Evolutionary conservation across 768 basidiomycete species (phyloP).

Genomic region (Serendipita indica): DNA sequence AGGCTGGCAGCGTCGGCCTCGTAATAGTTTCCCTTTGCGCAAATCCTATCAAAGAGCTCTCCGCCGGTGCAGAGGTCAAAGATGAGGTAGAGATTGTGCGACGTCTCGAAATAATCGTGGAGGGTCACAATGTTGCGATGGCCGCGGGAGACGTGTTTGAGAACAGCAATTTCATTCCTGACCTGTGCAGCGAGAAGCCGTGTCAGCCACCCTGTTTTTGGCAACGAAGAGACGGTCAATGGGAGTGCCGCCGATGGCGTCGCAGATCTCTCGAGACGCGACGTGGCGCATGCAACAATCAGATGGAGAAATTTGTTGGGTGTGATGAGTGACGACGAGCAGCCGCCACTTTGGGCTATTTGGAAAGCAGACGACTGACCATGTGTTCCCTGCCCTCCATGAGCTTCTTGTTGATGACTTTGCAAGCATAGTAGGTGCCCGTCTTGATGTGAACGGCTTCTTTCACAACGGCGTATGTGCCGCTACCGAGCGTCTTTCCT

Average conservation of each 20-base stretch:
- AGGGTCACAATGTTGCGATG: conserved; percentile 84
- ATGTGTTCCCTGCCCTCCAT: conserved; percentile 98
- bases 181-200: conserved; percentile 38
- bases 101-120: conserved; percentile 94
- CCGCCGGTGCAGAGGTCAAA: conserved; percentile 97
- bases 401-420: conserved; percentile 98
- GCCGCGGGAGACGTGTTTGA: conserved; percentile 86
- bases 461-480: conserved; percentile 90
- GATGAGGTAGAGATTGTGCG: conserved; percentile 84
- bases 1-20: conserved; percentile 87
- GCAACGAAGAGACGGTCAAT: too few relatives aligned
- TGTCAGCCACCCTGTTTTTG: too few relatives aligned
- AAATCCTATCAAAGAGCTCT: conserved; percentile 98
- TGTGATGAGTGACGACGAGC: too few relatives aligned
- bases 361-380: conserved; percentile 38
- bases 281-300: not conserved
- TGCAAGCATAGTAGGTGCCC: conserved; percentile 91
- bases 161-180: conserved; percentile 89
- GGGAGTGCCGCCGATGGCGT: too few relatives aligned
- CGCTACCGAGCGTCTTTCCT: conserved; percentile 75
- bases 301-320: too few relatives aligned
- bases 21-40: conserved; percentile 91
- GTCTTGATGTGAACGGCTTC: conserved; percentile 92
- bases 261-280: not conserved
- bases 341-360: too few relatives aligned